Conservation (phyloP, 1,284 basidiomycete genomes). For the Boletus putidus region DNA sequence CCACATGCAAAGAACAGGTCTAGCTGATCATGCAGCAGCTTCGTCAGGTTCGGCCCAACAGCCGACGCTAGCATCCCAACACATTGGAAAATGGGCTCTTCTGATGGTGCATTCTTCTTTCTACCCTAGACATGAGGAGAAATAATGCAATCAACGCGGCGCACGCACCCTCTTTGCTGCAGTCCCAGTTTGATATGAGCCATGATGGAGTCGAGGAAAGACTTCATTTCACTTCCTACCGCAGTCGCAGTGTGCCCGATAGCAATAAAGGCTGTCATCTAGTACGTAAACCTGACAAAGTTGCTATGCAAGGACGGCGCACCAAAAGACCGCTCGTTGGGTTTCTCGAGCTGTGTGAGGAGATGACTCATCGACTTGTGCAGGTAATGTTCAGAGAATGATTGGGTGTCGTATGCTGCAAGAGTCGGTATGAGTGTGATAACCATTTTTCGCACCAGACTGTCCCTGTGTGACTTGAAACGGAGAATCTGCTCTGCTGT, state of each 20-base stretch:
- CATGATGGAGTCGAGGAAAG: conserved; percentile 93
- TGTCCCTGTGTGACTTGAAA: conserved; percentile 86
- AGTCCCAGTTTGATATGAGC: conserved; percentile 87
- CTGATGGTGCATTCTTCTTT: conserved; percentile 90
- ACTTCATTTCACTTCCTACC: conserved; percentile 93
- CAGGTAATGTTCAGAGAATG: conserved; percentile 86
- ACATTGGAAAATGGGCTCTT: conserved; percentile 98
- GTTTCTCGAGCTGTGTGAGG: conserved; percentile 84
- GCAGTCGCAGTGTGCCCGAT: conserved; percentile 95
- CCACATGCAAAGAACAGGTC: conserved; percentile 98
- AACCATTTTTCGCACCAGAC: conserved; percentile 87
- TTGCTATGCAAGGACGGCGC: conserved; percentile 19
- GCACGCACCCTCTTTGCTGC: conserved; percentile 75
- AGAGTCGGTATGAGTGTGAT: conserved; percentile 92
- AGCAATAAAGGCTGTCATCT: conserved; percentile 79
- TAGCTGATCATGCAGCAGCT: conserved; percentile 93
- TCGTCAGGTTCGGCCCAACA: conserved; percentile 94
- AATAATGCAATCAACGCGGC: conserved; percentile 5
- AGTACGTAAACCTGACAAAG: conserved; percentile 12
- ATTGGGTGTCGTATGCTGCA: conserved; percentile 91
- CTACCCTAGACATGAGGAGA: conserved; percentile 43
- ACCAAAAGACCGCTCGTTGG: conserved; percentile 89
- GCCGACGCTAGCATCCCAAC: conserved; percentile 94
- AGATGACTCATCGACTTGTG: conserved; percentile 93
- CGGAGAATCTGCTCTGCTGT: conserved; percentile 90